Evolutionary conservation across 176 grass and related monocot species (phyloP), one percentile per base, ranked within the genome.

Genomic region (Paspalum notatum): DNA sequence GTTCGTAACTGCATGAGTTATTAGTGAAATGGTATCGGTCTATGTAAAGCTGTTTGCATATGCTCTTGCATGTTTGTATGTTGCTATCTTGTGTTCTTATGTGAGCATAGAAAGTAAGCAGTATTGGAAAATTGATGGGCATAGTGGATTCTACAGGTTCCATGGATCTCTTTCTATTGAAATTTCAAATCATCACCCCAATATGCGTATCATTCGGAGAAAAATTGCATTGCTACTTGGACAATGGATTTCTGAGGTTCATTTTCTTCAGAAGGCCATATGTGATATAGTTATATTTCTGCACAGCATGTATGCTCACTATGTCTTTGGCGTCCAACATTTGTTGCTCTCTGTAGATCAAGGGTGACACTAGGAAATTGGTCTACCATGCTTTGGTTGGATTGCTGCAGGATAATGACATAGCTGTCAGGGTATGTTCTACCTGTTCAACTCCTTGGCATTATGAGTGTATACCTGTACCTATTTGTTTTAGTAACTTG

Each of bases 211-310:
- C 52, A 88, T 99, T 86, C 92, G 85, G 82, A 87, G 92, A 77
- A 99, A 93, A 90, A 93, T 99, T 82, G 96, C 92, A 54, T 84
- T 95, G 83, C 53, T 99, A 70, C 92, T 93, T 62, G 96, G 96
- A 32, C 90, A 99, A 75, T 99, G 96, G 96, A 90, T 95, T 88
- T 95, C 96, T 82, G 90, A 99, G 96, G 96, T 99, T 79, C 5
- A 64, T 41, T 63, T 80, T 49, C n/a, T 82, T 80, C 25, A 43
- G 55, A 62, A 76, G 85, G 17, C 60, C 56, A 80, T 83, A 53
- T 70, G 46, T 44, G 17, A 20, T 38, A 66, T 66, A 81, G 12
- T 58, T 83, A 38, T 72, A 25, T 67, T 80, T 76, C 12, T 62
- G 16, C 45, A 44, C 77, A 56, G 37, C 80, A 18, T 74, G 4